Evolutionary conservation across 2,329 filamentous ascomycete genomes (phyloP).

Genomic region (Calcarisporium arbuscula): DNA sequence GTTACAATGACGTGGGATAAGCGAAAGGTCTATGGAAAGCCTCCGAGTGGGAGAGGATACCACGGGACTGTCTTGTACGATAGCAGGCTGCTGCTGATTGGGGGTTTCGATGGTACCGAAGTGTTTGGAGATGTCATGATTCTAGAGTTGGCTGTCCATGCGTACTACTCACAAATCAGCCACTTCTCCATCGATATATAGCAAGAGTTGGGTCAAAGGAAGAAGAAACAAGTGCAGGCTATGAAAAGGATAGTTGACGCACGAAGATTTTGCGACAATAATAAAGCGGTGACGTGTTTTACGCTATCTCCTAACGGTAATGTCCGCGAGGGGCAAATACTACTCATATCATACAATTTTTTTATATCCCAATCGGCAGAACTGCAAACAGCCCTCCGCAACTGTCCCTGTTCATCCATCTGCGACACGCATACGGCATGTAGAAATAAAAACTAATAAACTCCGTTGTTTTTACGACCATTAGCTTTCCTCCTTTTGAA

Average conservation of each 20-base stretch:
- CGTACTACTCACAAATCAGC: slow-evolving; percentile 68
- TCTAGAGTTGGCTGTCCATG: slow-evolving; percentile 61
- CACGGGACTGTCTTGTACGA: slow-evolving; percentile 62
- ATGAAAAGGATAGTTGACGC: neutral
- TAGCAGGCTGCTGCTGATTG: slow-evolving; percentile 56
- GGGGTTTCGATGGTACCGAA: slow-evolving; percentile 61
- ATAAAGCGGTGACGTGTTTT: too few species aligned
- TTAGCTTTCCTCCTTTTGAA: too few species aligned
- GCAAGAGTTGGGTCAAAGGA: slow-evolving; percentile 4
- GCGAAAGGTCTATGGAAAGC: slow-evolving; percentile 56
- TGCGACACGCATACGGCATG: too few species aligned
- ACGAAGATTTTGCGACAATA: neutral
- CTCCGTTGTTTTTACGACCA: too few species aligned
- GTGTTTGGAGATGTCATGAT: slow-evolving; percentile 64
- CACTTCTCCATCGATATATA: slow-evolving; percentile 65
- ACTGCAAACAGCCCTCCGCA: too few species aligned
- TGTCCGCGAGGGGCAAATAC: too few species aligned
- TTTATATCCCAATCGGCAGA: too few species aligned
- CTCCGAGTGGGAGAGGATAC: slow-evolving; percentile 59
- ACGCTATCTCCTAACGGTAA: too few species aligned
- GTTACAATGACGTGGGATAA: slow-evolving; percentile 71
- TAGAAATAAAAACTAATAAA: too few species aligned
- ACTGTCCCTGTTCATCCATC: too few species aligned
- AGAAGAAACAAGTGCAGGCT: neutral
- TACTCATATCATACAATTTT: too few species aligned